A percentile compares a stretch with the other conserved stretches of the same genome.
Evolutionary conservation across 306 rosid genomes (phyloP).

Genomic region (Pyrus communis): DNA sequence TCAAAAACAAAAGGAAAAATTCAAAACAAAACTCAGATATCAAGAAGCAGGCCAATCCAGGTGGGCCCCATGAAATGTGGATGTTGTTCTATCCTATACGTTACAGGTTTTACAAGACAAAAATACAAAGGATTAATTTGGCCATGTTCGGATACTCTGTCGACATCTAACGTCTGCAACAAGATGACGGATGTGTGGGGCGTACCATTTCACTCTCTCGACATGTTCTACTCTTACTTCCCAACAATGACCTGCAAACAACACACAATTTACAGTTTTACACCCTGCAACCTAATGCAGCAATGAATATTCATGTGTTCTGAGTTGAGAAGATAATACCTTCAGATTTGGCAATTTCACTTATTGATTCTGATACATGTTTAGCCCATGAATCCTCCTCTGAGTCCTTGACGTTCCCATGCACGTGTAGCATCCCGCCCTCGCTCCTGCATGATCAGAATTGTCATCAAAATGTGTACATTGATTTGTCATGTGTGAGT

Average conservation of each 20-base stretch:
- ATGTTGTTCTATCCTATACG: neutral
- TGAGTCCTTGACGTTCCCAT: conserved; percentile 70
- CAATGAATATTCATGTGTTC: neutral
- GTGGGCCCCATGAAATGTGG: neutral
- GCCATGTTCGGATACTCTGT: conserved; percentile 20
- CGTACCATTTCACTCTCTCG: conserved; percentile 95
- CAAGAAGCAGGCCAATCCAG: neutral
- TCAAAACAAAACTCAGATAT: neutral
- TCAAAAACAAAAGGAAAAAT: neutral
- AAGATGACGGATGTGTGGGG: conserved; percentile 86
- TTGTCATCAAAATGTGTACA: conserved; percentile 1
- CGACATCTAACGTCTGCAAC: conserved; percentile 79
- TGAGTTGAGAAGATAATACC: conserved; percentile 28
- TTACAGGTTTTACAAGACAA: neutral
- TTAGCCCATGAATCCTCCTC: conserved; percentile 61
- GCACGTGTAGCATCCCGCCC: conserved; percentile 81
- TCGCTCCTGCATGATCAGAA: conserved; percentile 48
- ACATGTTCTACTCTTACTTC: conserved; percentile 62
- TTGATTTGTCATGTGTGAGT: neutral
- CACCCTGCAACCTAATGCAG: neutral
- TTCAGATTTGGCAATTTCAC: conserved; percentile 69
- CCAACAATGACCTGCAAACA: conserved; percentile 64
- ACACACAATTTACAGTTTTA: neutral
- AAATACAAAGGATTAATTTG: neutral
- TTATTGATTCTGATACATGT: conserved; percentile 46